phyloP scores from a whole-genome alignment of 192 early-diverging fungal genomes.

The Linnemannia schmuckeri region DNA sequence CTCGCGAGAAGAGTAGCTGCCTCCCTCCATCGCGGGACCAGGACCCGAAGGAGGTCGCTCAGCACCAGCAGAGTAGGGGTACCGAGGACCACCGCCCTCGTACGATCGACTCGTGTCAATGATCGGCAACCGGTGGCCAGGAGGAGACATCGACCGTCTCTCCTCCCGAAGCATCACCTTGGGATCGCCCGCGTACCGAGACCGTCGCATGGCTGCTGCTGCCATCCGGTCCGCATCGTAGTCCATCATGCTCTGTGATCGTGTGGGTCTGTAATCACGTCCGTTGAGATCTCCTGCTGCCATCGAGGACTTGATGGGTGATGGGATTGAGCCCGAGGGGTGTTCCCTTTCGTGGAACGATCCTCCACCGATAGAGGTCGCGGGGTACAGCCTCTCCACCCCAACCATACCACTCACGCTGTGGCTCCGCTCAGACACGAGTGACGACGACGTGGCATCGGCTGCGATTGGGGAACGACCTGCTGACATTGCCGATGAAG shows the following conservation, averaged over 20 bases:
- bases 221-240: constrained; percentile 15
- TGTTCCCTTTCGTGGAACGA: constrained; percentile 22
- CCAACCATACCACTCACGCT: constrained; percentile 29
- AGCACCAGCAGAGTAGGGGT: constrained; percentile 11
- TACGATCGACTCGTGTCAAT: constrained; percentile 10
- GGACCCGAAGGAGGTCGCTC: background rate
- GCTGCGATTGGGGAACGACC: background rate
- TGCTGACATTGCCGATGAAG: background rate
- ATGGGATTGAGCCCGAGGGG: background rate
- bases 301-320: constrained; percentile 5
- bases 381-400: constrained; percentile 20
- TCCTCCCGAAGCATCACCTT: constrained; percentile 10
- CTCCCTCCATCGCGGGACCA: background rate
- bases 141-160: constrained; percentile 35
- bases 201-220: constrained; percentile 6
- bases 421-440: constrained; percentile 14
- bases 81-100: constrained; percentile 10
- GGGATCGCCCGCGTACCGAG: constrained; percentile 16
- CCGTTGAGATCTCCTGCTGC: background rate
- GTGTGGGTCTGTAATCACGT: constrained; percentile 23
- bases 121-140: background rate
- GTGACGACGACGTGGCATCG: background rate
- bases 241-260: constrained; percentile 32
- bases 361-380: background rate
- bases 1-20: background rate